Base-by-base conservation (phyloP, 2,329 filamentous ascomycete species). In the Xylaria sp. region DNA sequence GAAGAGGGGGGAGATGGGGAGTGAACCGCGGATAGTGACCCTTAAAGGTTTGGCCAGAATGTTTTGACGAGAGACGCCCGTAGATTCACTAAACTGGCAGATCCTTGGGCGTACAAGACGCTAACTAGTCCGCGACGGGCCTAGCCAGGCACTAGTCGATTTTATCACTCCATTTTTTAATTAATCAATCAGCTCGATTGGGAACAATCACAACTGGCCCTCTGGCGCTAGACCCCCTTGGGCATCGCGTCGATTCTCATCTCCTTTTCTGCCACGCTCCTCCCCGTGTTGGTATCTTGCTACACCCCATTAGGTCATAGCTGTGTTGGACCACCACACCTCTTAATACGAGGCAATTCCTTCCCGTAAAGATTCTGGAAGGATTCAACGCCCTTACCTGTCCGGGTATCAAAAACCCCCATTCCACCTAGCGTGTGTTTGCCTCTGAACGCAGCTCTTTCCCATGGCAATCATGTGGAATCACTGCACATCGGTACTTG, bases 11-110 rank as follows among this genome's bases (percentile, higher is more conserved):
- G 47, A n/a, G 16, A 7, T 13, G 10, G 42, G 9, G 55, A 63
- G 58, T 56, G 54, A 59, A 59, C 54, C 35, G 55, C 58, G 55
- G 55, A 56, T 59, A 52, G 44, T 42, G 37, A 42, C 37, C 37
- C 37, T 42, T 55, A 57, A 51, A 53, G 44, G 60, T 59, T 59
- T 58, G 60, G 42, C 19, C 37, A 42, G 11, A 42, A 42, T 42
- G 37, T 42, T 42, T 42, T 42, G 37, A 13, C 37, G 37, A 42
- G 37, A 30, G 23, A 30, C 23, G 23, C 37, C 9, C 11, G 8
- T 42, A 10, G 11, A 42, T 42, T 42, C 37, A 42, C 37, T 42
- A 42, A 42, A 10, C 19, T 51, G 49, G 46, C 46, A 48, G 16
- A n/a, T 48, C 46, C 46, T 48, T 48, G 7, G 46, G n/a, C 3